Base-by-base conservation (phyloP, 345 rosid species). In the Zanthoxylum bungeanum region DNA sequence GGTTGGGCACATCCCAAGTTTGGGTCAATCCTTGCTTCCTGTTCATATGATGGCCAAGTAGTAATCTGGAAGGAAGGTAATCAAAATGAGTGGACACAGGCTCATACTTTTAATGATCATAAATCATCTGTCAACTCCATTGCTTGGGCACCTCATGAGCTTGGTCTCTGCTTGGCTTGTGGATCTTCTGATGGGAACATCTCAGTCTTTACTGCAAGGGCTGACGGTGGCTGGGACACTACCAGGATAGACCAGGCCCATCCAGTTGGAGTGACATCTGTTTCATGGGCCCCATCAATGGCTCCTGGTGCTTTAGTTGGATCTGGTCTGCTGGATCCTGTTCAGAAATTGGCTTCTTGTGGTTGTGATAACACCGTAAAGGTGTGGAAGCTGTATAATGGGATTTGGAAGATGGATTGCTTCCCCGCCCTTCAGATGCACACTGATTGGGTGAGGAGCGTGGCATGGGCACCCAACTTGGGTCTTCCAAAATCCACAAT, bases 381-480 rank as follows among this genome's bases (percentile, higher is more conserved):
- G 59, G 76, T 73, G 59, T 73, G 76, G 76, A 73, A 64, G 71
- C 65, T 73, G 53, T 44, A 58, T 31, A 65, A 73, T 33, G 76
- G 71, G 27, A 42, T 46, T 58, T 73, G 76, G 76, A 73, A 73
- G 71, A 56, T 73, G 71, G 76, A 73, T 42, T 73, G 76, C 64
- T 73, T 73, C 47, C 76, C 76, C 2, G 76, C 76, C 28, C 76
- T 73, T 28, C 76, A 73, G 27, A 73, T 73, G 76, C 76, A 73
- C 31, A 30, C 49, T 3, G 76, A 73, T 57, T 73, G 76, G 76
- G 76, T 73, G 24, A 66, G 76, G 57, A 64, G 68, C n/a, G 76
- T 73, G 10, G 70, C 76, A 3, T 73, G 76, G 76, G 76, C 76
- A 17, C 76, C 76, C 27, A 73, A 73, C 71, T 58, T 73, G 65